These are phyloP conservation scores for Solanum peruvianum DNA, from an alignment of 257 asterid species.

Conservation along the genomic window DNA sequence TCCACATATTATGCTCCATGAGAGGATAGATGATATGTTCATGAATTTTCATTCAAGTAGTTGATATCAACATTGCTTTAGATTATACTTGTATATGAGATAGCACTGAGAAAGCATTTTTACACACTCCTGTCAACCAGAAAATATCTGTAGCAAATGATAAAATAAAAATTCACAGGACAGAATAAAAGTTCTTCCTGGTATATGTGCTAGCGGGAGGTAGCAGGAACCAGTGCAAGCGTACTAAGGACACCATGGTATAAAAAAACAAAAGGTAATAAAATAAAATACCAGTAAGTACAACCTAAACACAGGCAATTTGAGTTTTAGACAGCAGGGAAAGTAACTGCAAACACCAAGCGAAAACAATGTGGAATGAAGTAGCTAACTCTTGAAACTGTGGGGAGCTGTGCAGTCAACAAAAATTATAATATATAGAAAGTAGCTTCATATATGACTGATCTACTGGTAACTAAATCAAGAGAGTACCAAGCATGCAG, in stretches of 20 bases:
- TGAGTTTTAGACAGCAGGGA: not conserved
- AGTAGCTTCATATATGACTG: not conserved
- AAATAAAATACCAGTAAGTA: not conserved
- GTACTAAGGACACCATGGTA: not conserved
- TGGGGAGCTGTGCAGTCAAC: not conserved
- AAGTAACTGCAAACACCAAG: not conserved
- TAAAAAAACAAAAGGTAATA: not conserved
- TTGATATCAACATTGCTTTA: not conserved
- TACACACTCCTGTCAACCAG: not conserved
- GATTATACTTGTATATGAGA: not conserved
- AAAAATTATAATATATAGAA: not conserved
- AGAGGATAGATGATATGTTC: too few relatives aligned
- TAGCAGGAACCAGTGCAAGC: not conserved
- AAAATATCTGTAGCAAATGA: not conserved
- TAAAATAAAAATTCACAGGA: not conserved
- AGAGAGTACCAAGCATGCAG: not conserved
- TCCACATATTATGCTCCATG: not conserved
- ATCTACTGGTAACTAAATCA: not conserved
- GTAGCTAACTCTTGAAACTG: not conserved
- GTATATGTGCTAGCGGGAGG: not conserved
- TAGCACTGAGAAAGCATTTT: not conserved
- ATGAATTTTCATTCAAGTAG: not conserved
- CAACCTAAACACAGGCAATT: not conserved
- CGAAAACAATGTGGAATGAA: not conserved
- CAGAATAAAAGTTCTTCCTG: not conserved